Base-by-base conservation (phyloP, 805 yeast species). In the Brettanomyces sp. region DNA sequence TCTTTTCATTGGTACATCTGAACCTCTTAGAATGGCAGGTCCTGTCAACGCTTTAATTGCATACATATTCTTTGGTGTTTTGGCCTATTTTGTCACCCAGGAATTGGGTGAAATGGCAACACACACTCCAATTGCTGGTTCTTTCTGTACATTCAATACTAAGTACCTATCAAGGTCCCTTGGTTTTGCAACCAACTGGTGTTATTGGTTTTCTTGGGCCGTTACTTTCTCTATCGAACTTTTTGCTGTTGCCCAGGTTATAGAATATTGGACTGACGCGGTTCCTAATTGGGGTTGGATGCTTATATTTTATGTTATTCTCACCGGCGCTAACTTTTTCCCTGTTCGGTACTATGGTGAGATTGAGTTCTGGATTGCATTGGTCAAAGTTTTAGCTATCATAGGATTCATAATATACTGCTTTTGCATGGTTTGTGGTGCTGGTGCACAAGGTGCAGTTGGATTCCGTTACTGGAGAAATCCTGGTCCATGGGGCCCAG, bases 81-180 rank as follows among this genome's bases (percentile, higher is more conserved):
- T 84, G 41, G 86, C 80, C 0, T 80, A 69, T 56, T 72, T 76
- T 12, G 85, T 83, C 44, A 78, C 85, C 21, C 89, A 82, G 58
- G 74, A 83, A 3, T 66, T 84, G 47, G 90, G 89, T 56, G 91
- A 84, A 62, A 81, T 84, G 90, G 88, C 89, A 43, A 82, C 89
- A 8, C 80, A 73, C 52, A 79, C 83, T 14, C 90, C 90, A 7
- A 76, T 80, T 38, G 70, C 79, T 1, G 80, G 80, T 46, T 80
- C 87, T 0, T 81, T 82, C 63, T 76, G 84, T 30, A 85, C 80
- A 41, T 83, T 82, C 58, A 72, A 81, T n/a, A 69, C 82, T 11
- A 68, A 84, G 54, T 83, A 82, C 68, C 61, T 81, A 30, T 77
- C 83, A 4, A 83, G 82, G n/a, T 77, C 89, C 6, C 60, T 80